Evolutionary conservation across 345 rosid genomes (phyloP).

Genomic region (Eucalyptus paniculata): DNA sequence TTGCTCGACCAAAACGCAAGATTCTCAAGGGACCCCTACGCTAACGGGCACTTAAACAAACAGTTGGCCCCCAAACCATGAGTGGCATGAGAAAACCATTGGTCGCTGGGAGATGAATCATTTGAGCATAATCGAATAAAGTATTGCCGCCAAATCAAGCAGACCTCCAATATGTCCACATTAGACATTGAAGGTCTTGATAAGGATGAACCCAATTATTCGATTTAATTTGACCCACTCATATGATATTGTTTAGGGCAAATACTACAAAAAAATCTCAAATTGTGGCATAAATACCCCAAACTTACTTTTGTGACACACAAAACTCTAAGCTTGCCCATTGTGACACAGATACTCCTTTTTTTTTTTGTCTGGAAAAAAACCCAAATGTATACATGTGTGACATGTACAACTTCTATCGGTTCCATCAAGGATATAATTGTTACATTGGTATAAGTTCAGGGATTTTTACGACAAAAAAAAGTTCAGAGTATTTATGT

Average conservation of each 20-base stretch:
- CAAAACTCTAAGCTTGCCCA: accelerated
- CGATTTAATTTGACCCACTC: accelerated
- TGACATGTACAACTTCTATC: too few relatives aligned
- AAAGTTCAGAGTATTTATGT: accelerated
- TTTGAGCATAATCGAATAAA: not conserved
- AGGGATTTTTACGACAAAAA: too few relatives aligned
- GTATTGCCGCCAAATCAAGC: not conserved
- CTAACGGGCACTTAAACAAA: not conserved
- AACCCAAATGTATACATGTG: too few relatives aligned
- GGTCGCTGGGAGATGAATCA: not conserved
- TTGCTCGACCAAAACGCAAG: not conserved
- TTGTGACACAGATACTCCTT: too few relatives aligned
- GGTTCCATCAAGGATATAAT: too few relatives aligned
- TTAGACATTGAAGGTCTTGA: not conserved
- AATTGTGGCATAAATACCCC: too few relatives aligned
- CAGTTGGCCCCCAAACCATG: not conserved
- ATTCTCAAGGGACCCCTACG: not conserved
- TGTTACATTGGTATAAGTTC: too few relatives aligned
- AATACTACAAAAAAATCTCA: too few relatives aligned
- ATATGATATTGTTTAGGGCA: not conserved
- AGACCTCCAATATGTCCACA: not conserved
- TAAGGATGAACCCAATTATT: not conserved
- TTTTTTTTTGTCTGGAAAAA: too few relatives aligned
- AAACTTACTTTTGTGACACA: too few relatives aligned
- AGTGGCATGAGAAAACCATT: not conserved